Evolutionary conservation across 1,284 basidiomycete genomes (phyloP).

Genomic region (Veloboletus limbatus): DNA sequence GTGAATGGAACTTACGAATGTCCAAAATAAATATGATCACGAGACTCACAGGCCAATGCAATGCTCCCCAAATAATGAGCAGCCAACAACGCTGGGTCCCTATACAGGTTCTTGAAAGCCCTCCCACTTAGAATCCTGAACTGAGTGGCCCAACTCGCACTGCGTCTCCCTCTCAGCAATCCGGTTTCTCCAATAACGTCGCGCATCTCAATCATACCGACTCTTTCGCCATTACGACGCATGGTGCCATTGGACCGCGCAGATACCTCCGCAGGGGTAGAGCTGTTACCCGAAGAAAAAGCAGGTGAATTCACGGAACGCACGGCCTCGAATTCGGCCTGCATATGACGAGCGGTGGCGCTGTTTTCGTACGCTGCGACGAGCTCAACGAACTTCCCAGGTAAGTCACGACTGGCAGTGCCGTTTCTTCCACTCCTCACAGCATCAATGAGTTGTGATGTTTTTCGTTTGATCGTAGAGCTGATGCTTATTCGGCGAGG

Average conservation of each 20-base stretch:
- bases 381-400: constrained; percentile 66
- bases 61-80: constrained; percentile 90
- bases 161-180: constrained; percentile 73
- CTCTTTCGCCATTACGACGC: constrained; percentile 17
- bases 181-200: constrained; percentile 66
- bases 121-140: constrained; percentile 91
- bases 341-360: constrained; percentile 61
- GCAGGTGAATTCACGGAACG: constrained; percentile 24
- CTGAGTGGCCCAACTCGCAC: constrained; percentile 86
- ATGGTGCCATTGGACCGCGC: constrained; percentile 28
- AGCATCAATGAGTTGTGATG: constrained; percentile 72
- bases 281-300: neutral
- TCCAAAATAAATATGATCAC: neutral
- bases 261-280: constrained; percentile 8
- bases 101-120: constrained; percentile 97
- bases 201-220: constrained; percentile 48
- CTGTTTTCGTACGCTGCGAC: constrained; percentile 73
- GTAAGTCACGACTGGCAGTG: constrained; percentile 46
- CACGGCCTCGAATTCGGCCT: constrained; percentile 60
- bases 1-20: neutral
- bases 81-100: constrained; percentile 88
- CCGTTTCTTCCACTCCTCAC: constrained; percentile 48
- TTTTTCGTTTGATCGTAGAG: constrained; percentile 68
- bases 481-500: constrained; percentile 42
- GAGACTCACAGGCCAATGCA: constrained; percentile 69